A percentile compares a stretch with the other conserved stretches of the same genome.
Conservation (phyloP, 2,329 filamentous ascomycete genomes). For the Aspergillus arachidicola region DNA sequence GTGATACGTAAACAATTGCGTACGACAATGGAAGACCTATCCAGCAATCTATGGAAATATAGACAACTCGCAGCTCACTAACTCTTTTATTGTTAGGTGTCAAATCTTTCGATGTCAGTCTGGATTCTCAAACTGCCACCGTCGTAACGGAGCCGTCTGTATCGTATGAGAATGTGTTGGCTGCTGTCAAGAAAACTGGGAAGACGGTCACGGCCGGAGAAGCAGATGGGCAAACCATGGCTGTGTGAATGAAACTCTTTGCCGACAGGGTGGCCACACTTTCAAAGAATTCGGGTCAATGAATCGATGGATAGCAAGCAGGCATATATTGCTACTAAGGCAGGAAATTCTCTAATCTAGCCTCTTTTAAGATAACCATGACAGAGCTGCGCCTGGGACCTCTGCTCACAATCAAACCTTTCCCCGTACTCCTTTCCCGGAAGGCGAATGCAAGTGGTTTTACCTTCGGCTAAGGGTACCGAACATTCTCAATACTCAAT, state of each 20-base stretch:
- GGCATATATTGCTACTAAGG: not conserved
- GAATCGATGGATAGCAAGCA: not conserved
- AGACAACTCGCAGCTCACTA: not conserved
- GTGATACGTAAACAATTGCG: not conserved
- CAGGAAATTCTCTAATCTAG: not conserved
- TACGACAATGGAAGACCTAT: not conserved
- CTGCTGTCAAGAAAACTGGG: slow-evolving; percentile 91
- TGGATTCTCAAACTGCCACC: slow-evolving; percentile 81
- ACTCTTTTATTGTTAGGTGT: slow-evolving; percentile 62
- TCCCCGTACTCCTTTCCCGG: not conserved
- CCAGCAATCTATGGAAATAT: not conserved
- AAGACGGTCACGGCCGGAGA: slow-evolving; percentile 77
- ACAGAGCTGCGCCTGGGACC: not conserved
- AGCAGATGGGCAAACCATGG: slow-evolving; percentile 45
- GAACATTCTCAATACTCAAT: not conserved
- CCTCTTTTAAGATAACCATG: not conserved
- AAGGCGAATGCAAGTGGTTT: not conserved
- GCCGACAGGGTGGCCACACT: not conserved
- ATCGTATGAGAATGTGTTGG: slow-evolving; percentile 77
- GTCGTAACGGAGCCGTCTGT: slow-evolving; percentile 71
- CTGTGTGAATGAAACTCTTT: slow-evolving; percentile 30
- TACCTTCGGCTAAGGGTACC: not conserved
- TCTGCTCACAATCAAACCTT: not conserved
- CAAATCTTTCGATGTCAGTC: slow-evolving; percentile 82
- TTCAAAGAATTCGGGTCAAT: not conserved